Evolutionary conservation across 768 basidiomycete genomes (phyloP).

Genomic region (Rhodosporidiobolus odoratus): DNA sequence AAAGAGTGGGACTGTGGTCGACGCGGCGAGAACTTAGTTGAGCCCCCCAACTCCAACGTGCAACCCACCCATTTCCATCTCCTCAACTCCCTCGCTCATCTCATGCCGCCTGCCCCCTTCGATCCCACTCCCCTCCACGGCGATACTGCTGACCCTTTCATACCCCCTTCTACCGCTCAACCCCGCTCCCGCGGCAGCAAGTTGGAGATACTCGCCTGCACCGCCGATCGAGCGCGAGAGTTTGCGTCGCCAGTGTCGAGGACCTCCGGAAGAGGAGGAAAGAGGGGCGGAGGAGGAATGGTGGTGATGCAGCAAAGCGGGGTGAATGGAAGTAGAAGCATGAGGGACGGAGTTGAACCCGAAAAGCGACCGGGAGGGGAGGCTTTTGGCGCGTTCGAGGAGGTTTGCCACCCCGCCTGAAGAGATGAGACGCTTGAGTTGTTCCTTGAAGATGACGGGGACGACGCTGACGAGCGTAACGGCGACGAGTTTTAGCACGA

Average conservation of each 20-base stretch:
- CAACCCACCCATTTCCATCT: conserved; percentile 23
- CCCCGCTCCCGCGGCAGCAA: neutral
- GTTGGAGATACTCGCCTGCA: conserved; percentile 20
- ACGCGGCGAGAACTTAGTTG: neutral
- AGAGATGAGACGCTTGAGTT: conserved; percentile 20
- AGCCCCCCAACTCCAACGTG: neutral
- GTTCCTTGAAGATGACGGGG: conserved; percentile 42
- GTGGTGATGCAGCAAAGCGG: too few relatives aligned
- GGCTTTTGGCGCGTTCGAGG: neutral
- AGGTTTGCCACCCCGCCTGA: neutral
- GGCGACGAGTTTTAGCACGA: conserved; percentile 40
- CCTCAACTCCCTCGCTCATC: conserved; percentile 20
- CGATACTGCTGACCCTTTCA: conserved; percentile 3
- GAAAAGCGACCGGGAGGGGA: conserved; percentile 1
- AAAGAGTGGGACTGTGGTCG: too few relatives aligned
- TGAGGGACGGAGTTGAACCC: conserved; percentile 19
- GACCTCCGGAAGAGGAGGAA: neutral
- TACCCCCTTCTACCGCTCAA: conserved; percentile 15
- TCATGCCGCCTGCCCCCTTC: conserved; percentile 5
- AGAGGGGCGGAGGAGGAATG: neutral
- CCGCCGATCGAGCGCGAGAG: conserved; percentile 22
- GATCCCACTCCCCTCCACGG: neutral
- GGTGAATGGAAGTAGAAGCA: neutral
- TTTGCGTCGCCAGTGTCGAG: conserved; percentile 19
- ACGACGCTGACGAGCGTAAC: conserved; percentile 39